Evolutionary conservation across 2,329 filamentous ascomycete species (phyloP), one percentile per base, ranked within the genome.

Genomic region (Fusarium staphyleae): DNA sequence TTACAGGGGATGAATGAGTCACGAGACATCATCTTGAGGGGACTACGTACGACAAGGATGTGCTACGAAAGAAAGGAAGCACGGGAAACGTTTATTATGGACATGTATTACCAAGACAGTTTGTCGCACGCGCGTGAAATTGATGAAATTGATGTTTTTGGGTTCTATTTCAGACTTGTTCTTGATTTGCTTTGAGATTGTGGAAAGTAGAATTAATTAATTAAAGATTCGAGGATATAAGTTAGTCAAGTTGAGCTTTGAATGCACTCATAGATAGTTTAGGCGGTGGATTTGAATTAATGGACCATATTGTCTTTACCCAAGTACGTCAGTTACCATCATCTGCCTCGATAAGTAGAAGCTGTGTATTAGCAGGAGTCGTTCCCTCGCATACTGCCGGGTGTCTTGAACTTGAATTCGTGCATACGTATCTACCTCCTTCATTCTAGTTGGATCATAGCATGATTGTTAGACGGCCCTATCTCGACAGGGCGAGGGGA

Each of bases 381-480:
- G 19, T 22, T 22, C 19, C 19, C 19, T 22, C 6, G 4, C 6
- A 22, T 22, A 22, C 19, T 22, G 19, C 19, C 6, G 19, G 19
- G 4, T 22, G 6, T 22, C 19, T 22, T 22, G 19, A 6, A 22
- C 6, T 4, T 22, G 4, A 22, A 6, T 22, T 22, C 19, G 6
- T 22, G 19, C 19, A 22, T 6, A 22, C 19, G 6, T 22, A 22
- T 22, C 6, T 22, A 22, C n/a, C 19, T 22, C 6, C 6, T 22
- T 6, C 19, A 22, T 22, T 4, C 6, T 6, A 22, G 4, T 4
- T 22, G 6, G 19, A 22, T 22, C 19, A 22, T 4, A 80, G 66
- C 49, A 77, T 77, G 11, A 72, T 71, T 4, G 77, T 74, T 11
- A 78, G 66, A n/a, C 66, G 70, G 26, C 76, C 74, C 77, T 77